Percentiles rank a stretch among this genome's conserved stretches.
These are phyloP conservation scores for apple (Malus domestica) DNA, from an alignment of 306 rosid genomes.

Conservation along the genomic window DNA sequence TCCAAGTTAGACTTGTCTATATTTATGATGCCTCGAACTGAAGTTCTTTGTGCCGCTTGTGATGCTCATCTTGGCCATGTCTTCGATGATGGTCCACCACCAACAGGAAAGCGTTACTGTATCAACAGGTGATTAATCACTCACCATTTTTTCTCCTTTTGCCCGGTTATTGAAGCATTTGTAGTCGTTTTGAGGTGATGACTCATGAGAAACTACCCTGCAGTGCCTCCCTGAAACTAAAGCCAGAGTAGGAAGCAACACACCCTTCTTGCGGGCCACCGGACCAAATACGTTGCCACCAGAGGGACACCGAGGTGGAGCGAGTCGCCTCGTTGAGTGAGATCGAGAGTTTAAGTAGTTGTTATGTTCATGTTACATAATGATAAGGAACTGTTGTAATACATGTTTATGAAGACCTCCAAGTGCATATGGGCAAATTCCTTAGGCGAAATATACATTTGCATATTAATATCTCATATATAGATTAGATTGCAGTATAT, in stretches of 20 bases:
- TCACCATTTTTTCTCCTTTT: neutral
- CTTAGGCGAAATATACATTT: too few species aligned
- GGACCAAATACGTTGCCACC: neutral
- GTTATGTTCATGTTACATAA: neutral
- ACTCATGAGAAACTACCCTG: slow-evolving; percentile 20
- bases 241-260: slow-evolving; percentile 28
- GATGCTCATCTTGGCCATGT: slow-evolving; percentile 96
- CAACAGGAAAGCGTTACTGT: slow-evolving; percentile 82
- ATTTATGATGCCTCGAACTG: slow-evolving; percentile 92
- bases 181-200: slow-evolving; percentile 5
- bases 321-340: neutral
- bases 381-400: neutral
- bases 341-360: neutral
- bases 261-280: neutral
- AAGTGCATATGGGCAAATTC: neutral
- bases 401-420: neutral
- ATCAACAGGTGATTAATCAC: slow-evolving; percentile 58
- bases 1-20: slow-evolving; percentile 74
- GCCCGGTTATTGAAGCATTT: neutral
- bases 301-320: neutral
- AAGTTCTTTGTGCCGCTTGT: slow-evolving; percentile 75
- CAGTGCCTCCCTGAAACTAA: slow-evolving; percentile 66
- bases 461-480: too few species aligned
- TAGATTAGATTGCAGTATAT: too few species aligned
- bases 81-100: slow-evolving; percentile 94